Conservation (phyloP, 129 eudicot genomes). For the Silybum marianum region DNA sequence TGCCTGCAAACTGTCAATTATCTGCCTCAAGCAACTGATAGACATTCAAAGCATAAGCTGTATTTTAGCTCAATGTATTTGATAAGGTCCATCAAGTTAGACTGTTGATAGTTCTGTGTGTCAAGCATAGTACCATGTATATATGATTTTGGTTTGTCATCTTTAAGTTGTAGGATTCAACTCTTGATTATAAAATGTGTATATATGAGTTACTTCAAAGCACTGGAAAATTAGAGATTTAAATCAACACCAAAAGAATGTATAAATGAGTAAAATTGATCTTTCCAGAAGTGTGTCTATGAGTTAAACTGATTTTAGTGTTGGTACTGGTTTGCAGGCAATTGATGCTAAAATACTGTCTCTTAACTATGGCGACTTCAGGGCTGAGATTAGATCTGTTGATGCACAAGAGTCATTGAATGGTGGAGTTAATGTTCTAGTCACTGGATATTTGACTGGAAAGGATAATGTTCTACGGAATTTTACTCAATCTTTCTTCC, state of each 20-base stretch:
- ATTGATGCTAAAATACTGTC: constrained; percentile 77
- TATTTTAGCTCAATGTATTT: not conserved
- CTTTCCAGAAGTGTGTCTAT: not conserved
- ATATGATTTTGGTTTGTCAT: not conserved
- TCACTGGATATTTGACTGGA: constrained; percentile 76
- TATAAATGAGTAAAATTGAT: no score
- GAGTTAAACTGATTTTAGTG: not conserved
- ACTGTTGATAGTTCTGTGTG: not conserved
- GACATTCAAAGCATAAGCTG: not conserved
- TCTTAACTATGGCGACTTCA: constrained; percentile 54
- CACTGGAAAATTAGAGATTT: not conserved
- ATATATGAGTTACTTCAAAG: not conserved
- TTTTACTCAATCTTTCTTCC: constrained; percentile 81
- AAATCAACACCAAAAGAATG: not conserved
- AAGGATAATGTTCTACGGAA: constrained; percentile 44
- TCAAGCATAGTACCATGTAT: constrained; percentile 7
- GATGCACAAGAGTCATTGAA: constrained; percentile 81
- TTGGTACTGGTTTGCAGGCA: constrained; percentile 44
- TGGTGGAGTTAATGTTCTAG: constrained; percentile 83
- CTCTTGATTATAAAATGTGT: not conserved
- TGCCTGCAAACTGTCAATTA: not conserved
- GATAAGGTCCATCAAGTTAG: not conserved
- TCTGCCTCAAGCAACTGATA: not conserved
- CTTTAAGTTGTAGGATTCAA: not conserved
- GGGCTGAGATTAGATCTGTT: constrained; percentile 74